Base-by-base conservation (phyloP, 805 yeast genomes). In the Aciculoconidium aculeatum region DNA sequence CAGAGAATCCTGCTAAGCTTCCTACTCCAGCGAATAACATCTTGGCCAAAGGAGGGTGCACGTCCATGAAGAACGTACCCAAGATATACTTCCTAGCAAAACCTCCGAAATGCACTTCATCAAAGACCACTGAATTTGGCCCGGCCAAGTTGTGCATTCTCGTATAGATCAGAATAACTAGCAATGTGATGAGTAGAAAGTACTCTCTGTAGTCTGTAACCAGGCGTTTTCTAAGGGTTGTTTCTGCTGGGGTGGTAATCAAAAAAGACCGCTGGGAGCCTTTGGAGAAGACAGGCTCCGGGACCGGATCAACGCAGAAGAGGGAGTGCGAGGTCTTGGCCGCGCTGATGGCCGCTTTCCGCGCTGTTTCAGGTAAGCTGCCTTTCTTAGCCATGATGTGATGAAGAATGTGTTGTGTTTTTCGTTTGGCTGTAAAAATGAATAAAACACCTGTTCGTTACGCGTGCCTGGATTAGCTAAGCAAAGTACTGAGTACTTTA, bases 71-170 rank as follows among this genome's bases (percentile, higher is more conserved):
- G 48, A 65, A 80, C 11, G 55, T 55, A 11, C 85, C 83, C 30
- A 60, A 55, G 31, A 77, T 68, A 60, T 87, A 92, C 56, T 83
- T 77, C 35, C 80, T 70, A 17, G 96, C 95, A 60, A 90, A 92
- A n/a, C 94, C 94, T 33, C 98, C 98, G 47, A 92, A 92, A 57
- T 84, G 94, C 22, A 83, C 92, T 55, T 90, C 98, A 55, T 87
- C 95, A 42, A 84, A 84, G 8, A 90, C 95, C 20, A 87, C 94
- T 16, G 88, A 75, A 45, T 76, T 58, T 21, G 99, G 99, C 38
- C 60, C 49, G 15, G 70, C 61, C 35, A 92, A 62, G 31, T 70
- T 61, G 41, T 66, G 61, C 30, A 81, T 63, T 43, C 99, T 75
- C 28, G 85, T 70, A 26, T 55, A 45, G 8, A 66, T 37, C 0